These are phyloP conservation scores for Thalassiosira exigua DNA, from an alignment of 352 stramenopile species.

Conservation along the genomic window DNA sequence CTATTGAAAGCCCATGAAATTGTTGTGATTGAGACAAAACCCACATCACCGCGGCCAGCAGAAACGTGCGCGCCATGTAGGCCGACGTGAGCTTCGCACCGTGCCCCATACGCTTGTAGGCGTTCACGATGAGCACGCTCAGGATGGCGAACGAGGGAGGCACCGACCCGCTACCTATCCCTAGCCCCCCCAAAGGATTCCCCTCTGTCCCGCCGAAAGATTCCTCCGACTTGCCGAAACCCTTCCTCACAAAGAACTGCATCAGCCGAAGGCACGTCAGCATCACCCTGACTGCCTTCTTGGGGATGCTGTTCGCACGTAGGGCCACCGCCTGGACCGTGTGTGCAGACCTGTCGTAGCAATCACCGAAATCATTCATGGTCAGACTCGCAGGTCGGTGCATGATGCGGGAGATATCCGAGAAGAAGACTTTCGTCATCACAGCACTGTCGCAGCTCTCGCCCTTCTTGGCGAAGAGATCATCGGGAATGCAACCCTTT, in stretches of 20 bases:
- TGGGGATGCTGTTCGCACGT: conserved; percentile 7
- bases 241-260: conserved; percentile 30
- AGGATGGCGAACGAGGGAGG: conserved; percentile 8
- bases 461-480: conserved; percentile 3
- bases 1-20: too few relatives aligned
- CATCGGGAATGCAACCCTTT: not conserved
- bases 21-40: too few relatives aligned
- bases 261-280: conserved; percentile 17
- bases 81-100: conserved; percentile 8
- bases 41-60: conserved; percentile 14
- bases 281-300: not conserved
- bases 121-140: conserved; percentile 18
- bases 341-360: conserved; percentile 23
- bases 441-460: not conserved
- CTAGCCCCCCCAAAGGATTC: not conserved
- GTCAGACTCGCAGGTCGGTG: not conserved
- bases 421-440: conserved; percentile 5
- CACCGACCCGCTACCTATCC: conserved; percentile 20
- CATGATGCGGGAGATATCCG: conserved; percentile 1
- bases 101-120: conserved; percentile 19
- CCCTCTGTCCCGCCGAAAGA: conserved; percentile 4
- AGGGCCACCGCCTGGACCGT: not conserved
- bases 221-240: conserved; percentile 17
- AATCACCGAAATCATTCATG: conserved; percentile 6
- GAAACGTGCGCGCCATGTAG: not conserved